Evolutionary conservation across 768 basidiomycete species (phyloP), one percentile per base, ranked within the genome.

Genomic region (Panaeolus cyanescens): DNA sequence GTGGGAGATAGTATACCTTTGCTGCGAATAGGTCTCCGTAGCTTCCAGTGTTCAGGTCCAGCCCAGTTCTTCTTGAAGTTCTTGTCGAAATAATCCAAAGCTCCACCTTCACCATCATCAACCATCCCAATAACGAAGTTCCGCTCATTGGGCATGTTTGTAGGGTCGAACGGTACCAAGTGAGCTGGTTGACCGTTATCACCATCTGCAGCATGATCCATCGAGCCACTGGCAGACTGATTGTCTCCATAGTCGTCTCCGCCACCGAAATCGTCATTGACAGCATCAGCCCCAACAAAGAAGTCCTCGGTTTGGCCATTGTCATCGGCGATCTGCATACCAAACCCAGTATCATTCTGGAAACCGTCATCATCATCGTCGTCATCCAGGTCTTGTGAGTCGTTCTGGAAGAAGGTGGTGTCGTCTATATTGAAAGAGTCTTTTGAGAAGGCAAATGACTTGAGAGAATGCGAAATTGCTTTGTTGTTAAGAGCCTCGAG

Each of bases 11-110:
- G 73, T 87, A 75, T 64, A 96, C 94, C 83, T 80, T 84, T 85
- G n/a, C n/a, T n/a, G 62, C 91, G 85, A 56, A 94, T 79, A n/a
- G 88, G 83, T 70, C 88, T 91, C 63, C 91, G 80, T 69, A 99
- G 74, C 72, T 96, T 99, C 96, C 97, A 99, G 71, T 99, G 97
- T 74, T 99, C 94, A 7, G 96, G 96, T 0, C 97, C 97, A 3
- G 97, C 97, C 97, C 97, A 99, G 67, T 96, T 96, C 82, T 93
- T 96, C 67, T 89, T 80, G 68, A 92, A 83, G 63, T 80, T 86
- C 68, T 88, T 84, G 73, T 99, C 96, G 70, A 99, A 97, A 73
- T 96, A 97, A 68, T 96, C 95, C 59, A 91, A 86, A 59, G 82
- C 84, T 2, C 82, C 86, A 3, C 77, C 80, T n/a, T 80, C 82